These are phyloP conservation scores for Tetracentron sinense DNA, from an alignment of 164 flowering plant species.

Conservation along the genomic window DNA sequence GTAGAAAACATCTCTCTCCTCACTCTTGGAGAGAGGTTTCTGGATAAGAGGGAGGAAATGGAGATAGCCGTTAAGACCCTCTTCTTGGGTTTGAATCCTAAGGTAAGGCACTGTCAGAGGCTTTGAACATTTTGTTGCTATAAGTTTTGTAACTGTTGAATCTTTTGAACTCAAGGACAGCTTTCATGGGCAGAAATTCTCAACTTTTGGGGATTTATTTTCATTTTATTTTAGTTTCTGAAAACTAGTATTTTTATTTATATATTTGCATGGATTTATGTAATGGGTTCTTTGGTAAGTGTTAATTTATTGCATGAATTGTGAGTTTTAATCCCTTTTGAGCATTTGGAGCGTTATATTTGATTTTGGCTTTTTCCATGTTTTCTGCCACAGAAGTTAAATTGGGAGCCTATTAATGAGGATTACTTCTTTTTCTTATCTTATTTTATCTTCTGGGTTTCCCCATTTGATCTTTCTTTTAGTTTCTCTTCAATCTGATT, in stretches of 20 bases:
- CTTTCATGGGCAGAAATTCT: not conserved
- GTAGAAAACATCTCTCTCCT: no score
- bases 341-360: no score
- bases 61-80: constrained; percentile 19
- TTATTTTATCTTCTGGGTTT: no score
- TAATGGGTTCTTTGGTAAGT: not conserved
- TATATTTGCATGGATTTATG: not conserved
- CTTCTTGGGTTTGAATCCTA: constrained; percentile 17
- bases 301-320: not conserved
- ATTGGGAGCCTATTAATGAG: no score
- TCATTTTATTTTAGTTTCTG: not conserved
- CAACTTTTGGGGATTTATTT: not conserved
- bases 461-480: no score
- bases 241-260: no score
- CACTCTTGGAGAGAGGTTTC: no score
- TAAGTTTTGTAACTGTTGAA: not conserved
- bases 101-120: constrained; percentile 5
- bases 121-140: no score
- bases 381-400: not conserved
- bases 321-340: no score
- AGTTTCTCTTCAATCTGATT: no score
- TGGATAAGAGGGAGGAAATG: constrained; percentile 17
- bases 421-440: no score
- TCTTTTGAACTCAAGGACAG: not conserved
- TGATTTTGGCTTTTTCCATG: not conserved